These are phyloP conservation scores for Penicillium crystallinum DNA, from an alignment of 495 filamentous ascomycete species.

Conservation along the genomic window DNA sequence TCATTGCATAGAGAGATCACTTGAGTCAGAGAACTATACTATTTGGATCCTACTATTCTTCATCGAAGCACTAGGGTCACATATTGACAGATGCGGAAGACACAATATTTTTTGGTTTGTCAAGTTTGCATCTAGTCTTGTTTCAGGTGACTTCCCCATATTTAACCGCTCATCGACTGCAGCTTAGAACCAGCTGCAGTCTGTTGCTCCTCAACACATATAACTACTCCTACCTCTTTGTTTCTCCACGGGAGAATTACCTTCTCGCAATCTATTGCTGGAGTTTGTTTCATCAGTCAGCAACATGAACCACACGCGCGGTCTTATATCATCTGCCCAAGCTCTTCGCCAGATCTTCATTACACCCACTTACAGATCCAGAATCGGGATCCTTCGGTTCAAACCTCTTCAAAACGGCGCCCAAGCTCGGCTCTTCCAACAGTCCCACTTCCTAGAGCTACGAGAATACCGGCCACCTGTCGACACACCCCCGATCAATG, in stretches of 20 bases:
- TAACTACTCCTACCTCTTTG: background rate
- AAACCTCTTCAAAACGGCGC: constrained; percentile 1
- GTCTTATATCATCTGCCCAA: constrained; percentile 35
- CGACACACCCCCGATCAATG: constrained; percentile 34
- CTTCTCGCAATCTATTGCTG: background rate
- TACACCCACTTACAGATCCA: constrained; percentile 17
- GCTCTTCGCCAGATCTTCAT: constrained; percentile 34
- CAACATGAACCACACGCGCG: constrained; percentile 38
- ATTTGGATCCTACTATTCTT: no score
- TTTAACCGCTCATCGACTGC: background rate
- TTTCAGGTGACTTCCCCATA: background rate
- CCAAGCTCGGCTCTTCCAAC: constrained; percentile 13
- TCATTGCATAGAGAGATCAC: no score
- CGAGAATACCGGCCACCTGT: constrained; percentile 2
- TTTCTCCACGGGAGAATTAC: background rate
- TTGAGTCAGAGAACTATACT: no score
- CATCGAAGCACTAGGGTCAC: no score
- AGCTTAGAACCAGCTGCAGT: background rate
- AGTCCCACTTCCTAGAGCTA: constrained; percentile 6
- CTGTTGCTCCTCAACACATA: background rate
- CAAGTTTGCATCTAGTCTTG: background rate
- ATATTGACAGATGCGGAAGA: background rate
- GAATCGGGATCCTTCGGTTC: constrained; percentile 12
- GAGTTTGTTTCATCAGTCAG: background rate
- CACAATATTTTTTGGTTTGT: background rate